Percentiles rank a stretch among this genome's conserved stretches.
These are phyloP conservation scores for Boletus tylopilopsis DNA, from an alignment of 768 basidiomycete species.

Conservation along the genomic window DNA sequence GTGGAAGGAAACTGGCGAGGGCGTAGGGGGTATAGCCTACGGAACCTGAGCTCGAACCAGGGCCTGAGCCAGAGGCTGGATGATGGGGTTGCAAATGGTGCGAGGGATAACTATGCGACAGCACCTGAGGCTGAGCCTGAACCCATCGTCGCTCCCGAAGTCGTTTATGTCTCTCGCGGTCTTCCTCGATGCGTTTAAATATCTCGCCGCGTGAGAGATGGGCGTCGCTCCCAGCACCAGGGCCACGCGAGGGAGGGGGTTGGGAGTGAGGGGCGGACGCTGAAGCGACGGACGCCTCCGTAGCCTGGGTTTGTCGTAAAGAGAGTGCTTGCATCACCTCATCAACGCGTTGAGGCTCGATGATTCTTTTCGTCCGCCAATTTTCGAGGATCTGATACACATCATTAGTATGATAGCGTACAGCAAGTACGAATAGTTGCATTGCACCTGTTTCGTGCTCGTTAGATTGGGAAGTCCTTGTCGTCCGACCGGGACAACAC, in stretches of 20 bases:
- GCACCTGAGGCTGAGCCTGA: conserved; percentile 1
- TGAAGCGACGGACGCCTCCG: conserved; percentile 14
- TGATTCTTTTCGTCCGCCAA: conserved; percentile 81
- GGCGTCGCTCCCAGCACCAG: conserved; percentile 1
- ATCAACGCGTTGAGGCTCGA: conserved; percentile 77
- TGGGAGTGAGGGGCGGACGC: conserved; percentile 21
- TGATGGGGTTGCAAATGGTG: background rate
- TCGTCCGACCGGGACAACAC: conserved; percentile 85
- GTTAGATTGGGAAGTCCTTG: conserved; percentile 85
- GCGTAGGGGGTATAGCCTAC: conserved; percentile 9
- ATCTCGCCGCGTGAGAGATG: conserved; percentile 63
- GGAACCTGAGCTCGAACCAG: background rate
- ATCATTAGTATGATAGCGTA: too few relatives aligned
- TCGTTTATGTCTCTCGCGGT: conserved; percentile 81
- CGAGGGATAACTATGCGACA: background rate
- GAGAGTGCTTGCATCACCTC: conserved; percentile 58
- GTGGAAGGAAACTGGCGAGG: conserved; percentile 23
- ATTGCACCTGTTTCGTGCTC: conserved; percentile 88
- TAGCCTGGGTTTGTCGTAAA: conserved; percentile 33
- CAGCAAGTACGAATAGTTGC: too few relatives aligned
- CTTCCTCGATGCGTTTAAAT: conserved; percentile 86
- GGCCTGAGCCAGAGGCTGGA: background rate
- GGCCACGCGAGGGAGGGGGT: conserved; percentile 4
- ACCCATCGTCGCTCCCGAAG: conserved; percentile 3
- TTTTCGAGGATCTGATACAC: conserved; percentile 70